Base-by-base conservation (phyloP, 768 basidiomycete genomes). In the Crassisporium funariophilum region DNA sequence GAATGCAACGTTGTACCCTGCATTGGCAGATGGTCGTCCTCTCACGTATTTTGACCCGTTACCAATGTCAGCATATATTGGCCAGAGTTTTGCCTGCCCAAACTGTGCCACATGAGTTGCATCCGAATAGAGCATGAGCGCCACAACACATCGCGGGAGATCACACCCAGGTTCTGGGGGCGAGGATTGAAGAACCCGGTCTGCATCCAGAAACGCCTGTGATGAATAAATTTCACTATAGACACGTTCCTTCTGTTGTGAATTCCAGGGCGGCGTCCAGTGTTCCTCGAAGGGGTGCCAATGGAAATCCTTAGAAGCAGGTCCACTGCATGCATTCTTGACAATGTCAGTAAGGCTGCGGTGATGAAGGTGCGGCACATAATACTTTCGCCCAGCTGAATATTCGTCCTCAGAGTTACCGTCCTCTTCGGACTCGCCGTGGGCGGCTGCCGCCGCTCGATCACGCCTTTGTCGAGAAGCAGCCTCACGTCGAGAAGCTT, bases 271-370 rank as follows among this genome's bases (percentile, higher is more conserved):
- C 4, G 56, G 46, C 2, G 38, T 46, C 65, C 65, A 66, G 20
- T 44, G 48, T 38, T 63, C 58, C 24, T 60, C 47, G 36, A 54
- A 66, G 2, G 59, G 61, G 33, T 61, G 55, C 50, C 53, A 59
- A 35, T 66, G 65, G 41, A 64, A 66, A 15, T 48, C 35, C 10
- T 50, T 54, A 2, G 54, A 37, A 4, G 49, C 52, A 3, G 45
- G 31, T 16, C 58, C 52, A 33, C 45, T 53, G 43, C 51, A 58
- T 33, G 38, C 47, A n/a, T 56, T 48, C 19, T 24, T 38, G 21
- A 56, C n/a, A 41, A 42, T 43, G n/a, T 58, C 50, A 17, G 54
- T 25, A 23, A 63, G 49, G 25, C 52, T 54, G 19, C 53, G 57
- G 33, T 60, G 59, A 36, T 60, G 49, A 24, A 64, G 43, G 16